Percentiles rank a stretch among this genome's conserved stretches.
Conservation (phyloP, 192 early-diverging fungal species). For the Podila epicladia region DNA sequence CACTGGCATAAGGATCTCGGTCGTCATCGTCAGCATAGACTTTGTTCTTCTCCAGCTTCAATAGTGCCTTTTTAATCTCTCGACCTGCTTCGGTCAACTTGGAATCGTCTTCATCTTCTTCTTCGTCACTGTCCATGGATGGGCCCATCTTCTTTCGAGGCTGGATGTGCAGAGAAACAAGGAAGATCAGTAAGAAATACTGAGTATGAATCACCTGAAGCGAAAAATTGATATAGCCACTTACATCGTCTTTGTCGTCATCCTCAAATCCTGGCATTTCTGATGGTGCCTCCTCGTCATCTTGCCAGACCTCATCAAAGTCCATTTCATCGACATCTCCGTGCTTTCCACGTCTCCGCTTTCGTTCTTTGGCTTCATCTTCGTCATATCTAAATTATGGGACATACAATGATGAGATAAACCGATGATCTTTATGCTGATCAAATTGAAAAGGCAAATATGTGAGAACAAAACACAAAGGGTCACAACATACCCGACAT, state of each 20-base stretch:
- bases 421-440: not conserved
- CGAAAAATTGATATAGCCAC: not conserved
- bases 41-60: constrained; percentile 70
- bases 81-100: constrained; percentile 55
- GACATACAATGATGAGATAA: not conserved
- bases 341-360: constrained; percentile 52
- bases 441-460: not conserved
- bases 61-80: constrained; percentile 70
- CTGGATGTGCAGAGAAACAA: constrained; percentile 12
- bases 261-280: constrained; percentile 78
- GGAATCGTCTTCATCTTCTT: constrained; percentile 47
- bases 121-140: constrained; percentile 51
- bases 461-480: not conserved
- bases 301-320: constrained; percentile 84
- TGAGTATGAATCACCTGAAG: not conserved
- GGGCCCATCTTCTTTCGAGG: constrained; percentile 52
- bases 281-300: constrained; percentile 79
- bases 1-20: constrained; percentile 63
- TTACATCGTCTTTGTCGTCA: constrained; percentile 66
- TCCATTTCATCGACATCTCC: constrained; percentile 76
- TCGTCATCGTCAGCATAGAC: constrained; percentile 72
- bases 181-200: not conserved
- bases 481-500: constrained; percentile 24
- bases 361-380: constrained; percentile 45
- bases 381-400: constrained; percentile 38